Base-by-base conservation (phyloP, 2,329 filamentous ascomycete genomes). In the Sporothrix mexicana region DNA sequence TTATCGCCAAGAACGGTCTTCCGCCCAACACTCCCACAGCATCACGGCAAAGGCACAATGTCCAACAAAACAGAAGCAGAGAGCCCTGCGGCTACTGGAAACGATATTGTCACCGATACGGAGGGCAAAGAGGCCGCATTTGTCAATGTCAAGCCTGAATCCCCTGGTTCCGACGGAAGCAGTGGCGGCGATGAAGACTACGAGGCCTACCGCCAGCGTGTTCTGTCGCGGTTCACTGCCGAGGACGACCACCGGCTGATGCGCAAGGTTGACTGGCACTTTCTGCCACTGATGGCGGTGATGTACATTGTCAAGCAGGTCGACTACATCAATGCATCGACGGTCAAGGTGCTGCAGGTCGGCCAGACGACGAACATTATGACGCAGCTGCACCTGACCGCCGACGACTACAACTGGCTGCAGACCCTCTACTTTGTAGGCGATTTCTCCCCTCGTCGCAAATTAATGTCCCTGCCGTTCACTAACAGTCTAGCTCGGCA, bases 261-360 rank as follows among this genome's bases (percentile, higher is more conserved):
- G 78, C 76, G 78, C 66, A 84, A 84, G 74, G 82, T 84, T 2
- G 79, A 83, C 69, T 73, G 75, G 61, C 77, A 78, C 9, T 83
- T 84, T 71, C 72, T 82, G 4, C 74, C 79, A 13, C 76, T 84
- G 8, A 82, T 83, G 55, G 82, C 80, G 1, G 72, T 82, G 8
- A 81, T 83, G 76, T 83, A 81, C 74, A 79, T 83, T 76, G 80
- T 84, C 69, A 84, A 84, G 69, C 51, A 75, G 78, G 80, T 84
- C 72, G 83, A 84, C 71, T 80, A 80, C 72, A 80, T 76, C 45
- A 84, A 84, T 76, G 82, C 82, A 1, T 80, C 82, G 0, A 80
- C 77, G 15, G 81, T 84, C 72, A 83, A 83, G 73, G 82, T 84
- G 10, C 76, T 84, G 3, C 82, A 84, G 74, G 80, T 83, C 23